Evolutionary conservation across 2,329 filamentous ascomycete genomes (phyloP).

Genomic region (Colletotrichum sp.): DNA sequence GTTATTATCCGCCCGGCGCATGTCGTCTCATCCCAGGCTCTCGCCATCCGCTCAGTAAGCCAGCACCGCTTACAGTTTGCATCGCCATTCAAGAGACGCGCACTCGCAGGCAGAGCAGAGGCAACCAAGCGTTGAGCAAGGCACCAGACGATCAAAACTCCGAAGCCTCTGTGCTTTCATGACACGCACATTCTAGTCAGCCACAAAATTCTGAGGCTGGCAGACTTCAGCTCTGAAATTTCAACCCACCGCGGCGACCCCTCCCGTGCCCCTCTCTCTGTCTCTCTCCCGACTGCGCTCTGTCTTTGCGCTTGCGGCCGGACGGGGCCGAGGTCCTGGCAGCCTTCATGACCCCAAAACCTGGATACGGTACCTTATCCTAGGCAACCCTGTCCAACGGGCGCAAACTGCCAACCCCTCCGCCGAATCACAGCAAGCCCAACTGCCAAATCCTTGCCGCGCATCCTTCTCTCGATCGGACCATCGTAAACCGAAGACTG

Average conservation of each 20-base stretch:
- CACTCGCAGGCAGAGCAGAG: not conserved
- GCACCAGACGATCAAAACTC: not conserved
- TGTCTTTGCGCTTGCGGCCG: not conserved
- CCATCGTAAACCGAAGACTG: conserved; percentile 1
- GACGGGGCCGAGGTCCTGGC: conserved; percentile 4
- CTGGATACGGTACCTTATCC: not conserved
- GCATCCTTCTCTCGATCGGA: conserved; percentile 14
- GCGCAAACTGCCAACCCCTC: not conserved
- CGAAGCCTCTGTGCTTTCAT: not conserved
- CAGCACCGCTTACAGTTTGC: not conserved
- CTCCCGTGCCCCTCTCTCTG: not conserved
- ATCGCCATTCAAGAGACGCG: not conserved
- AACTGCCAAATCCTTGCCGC: conserved; percentile 10
- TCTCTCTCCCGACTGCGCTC: not conserved
- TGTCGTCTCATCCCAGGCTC: not conserved
- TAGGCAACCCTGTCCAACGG: not conserved
- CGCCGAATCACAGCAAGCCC: conserved; percentile 13
- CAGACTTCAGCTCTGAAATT: not conserved
- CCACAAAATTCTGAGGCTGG: not conserved
- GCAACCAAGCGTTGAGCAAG: not conserved
- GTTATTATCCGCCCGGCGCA: not conserved
- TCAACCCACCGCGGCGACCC: not conserved
- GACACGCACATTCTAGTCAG: not conserved
- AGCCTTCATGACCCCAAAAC: not conserved
- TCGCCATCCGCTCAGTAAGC: not conserved